Conservation (phyloP, 768 basidiomycete genomes). For the Mycena amicta region DNA sequence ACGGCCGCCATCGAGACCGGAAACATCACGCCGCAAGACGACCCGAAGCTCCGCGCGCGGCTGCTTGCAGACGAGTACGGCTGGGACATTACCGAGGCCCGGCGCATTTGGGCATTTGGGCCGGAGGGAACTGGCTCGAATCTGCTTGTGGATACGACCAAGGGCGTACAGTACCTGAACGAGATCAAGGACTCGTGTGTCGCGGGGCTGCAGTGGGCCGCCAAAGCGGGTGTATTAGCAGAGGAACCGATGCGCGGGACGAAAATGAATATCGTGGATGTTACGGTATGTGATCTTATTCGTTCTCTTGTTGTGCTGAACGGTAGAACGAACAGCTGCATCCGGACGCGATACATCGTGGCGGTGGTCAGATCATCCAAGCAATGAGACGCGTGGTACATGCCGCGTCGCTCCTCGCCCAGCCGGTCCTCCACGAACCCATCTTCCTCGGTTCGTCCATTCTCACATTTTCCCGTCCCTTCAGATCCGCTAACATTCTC, state of each 20-base stretch:
- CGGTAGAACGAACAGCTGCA: constrained; percentile 65
- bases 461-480: neutral
- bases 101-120: constrained; percentile 99
- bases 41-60: constrained; percentile 96
- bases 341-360: constrained; percentile 98
- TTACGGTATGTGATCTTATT: constrained; percentile 61
- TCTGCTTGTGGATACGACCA: constrained; percentile 94
- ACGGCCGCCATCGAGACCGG: constrained; percentile 90
- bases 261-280: constrained; percentile 93
- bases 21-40: constrained; percentile 84
- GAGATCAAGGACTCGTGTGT: constrained; percentile 99
- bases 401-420: constrained; percentile 90
- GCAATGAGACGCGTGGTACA: constrained; percentile 94
- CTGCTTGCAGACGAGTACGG: constrained; percentile 92
- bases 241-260: constrained; percentile 99
- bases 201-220: constrained; percentile 99
- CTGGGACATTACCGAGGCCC: constrained; percentile 98
- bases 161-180: constrained; percentile 97
- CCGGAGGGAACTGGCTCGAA: constrained; percentile 97
- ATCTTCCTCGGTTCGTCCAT: constrained; percentile 76
- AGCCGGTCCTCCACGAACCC: constrained; percentile 92
- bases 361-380: constrained; percentile 97
- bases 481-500: neutral
- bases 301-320: neutral
- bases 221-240: constrained; percentile 93